Conservation (phyloP, 768 basidiomycete genomes). For the Sarcomyxa edulis region DNA sequence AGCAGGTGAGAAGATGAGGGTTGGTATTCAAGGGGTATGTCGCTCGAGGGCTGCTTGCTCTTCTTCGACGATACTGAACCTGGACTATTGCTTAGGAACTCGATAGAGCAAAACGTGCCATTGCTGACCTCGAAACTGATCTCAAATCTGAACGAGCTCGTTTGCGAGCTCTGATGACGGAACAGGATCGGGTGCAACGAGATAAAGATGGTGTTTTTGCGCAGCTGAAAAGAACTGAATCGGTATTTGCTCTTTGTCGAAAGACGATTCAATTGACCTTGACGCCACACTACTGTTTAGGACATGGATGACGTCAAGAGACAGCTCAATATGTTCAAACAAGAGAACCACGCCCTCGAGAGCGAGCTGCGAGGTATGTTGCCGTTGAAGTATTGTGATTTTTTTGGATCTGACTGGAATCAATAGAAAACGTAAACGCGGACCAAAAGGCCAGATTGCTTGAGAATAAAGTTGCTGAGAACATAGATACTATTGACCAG, state of each 20-base stretch:
- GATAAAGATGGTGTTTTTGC: constrained; percentile 60
- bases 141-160: constrained; percentile 68
- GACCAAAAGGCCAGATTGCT: constrained; percentile 73
- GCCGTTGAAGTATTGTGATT: constrained; percentile 16
- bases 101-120: constrained; percentile 56
- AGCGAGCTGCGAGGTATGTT: constrained; percentile 72
- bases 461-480: constrained; percentile 64
- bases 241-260: constrained; percentile 29
- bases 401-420: not conserved
- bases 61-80: not conserved
- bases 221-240: constrained; percentile 68
- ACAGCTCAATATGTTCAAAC: constrained; percentile 64
- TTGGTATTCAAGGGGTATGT: constrained; percentile 51
- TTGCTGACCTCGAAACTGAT: constrained; percentile 66
- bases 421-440: constrained; percentile 52
- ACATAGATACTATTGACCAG: constrained; percentile 63
- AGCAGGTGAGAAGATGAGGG: constrained; percentile 40
- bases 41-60: not conserved
- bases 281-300: constrained; percentile 36
- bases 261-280: constrained; percentile 8
- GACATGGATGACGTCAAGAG: constrained; percentile 76
- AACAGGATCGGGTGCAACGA: constrained; percentile 57
- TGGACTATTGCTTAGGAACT: constrained; percentile 57
- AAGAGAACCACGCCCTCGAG: constrained; percentile 71
- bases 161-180: constrained; percentile 54